A percentile compares a stretch with the other conserved stretches of the same genome.
phyloP scores from a whole-genome alignment of 2,329 filamentous ascomycete species.

The Aspergillus alliaceus region DNA sequence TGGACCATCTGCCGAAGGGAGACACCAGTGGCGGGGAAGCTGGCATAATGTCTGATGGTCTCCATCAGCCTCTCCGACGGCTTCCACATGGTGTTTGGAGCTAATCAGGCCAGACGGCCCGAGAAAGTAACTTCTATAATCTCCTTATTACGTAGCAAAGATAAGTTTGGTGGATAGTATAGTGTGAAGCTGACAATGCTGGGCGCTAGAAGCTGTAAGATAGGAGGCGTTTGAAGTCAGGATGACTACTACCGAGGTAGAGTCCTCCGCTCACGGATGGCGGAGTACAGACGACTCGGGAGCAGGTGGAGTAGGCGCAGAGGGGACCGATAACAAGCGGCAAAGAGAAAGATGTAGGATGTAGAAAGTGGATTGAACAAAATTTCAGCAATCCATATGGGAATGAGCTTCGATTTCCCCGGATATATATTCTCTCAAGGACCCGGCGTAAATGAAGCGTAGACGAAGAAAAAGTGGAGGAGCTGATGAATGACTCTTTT shows the following conservation, averaged over 20 bases:
- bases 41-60: slow-evolving; percentile 95
- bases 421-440: background rate
- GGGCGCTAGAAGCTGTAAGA: slow-evolving; percentile 1
- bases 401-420: background rate
- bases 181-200: background rate
- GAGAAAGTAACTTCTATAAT: background rate
- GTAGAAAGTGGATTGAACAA: background rate
- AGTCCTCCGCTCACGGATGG: slow-evolving; percentile 15
- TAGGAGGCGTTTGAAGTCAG: background rate
- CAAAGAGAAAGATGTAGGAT: background rate
- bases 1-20: slow-evolving; percentile 99
- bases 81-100: slow-evolving; percentile 74
- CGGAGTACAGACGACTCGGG: background rate
- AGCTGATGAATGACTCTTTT: slow-evolving; percentile 14
- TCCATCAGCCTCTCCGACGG: slow-evolving; percentile 88
- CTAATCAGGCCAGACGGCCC: slow-evolving; percentile 30
- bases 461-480: slow-evolving; percentile 7
- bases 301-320: slow-evolving; percentile 20
- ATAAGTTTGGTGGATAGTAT: background rate
- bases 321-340: background rate
- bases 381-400: background rate
- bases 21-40: slow-evolving; percentile 93
- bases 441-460: background rate
- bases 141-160: background rate
- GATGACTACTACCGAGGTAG: slow-evolving; percentile 12